Evolutionary conservation across 2,329 filamentous ascomycete species (phyloP).

Genomic region (Talaromyces sp.): DNA sequence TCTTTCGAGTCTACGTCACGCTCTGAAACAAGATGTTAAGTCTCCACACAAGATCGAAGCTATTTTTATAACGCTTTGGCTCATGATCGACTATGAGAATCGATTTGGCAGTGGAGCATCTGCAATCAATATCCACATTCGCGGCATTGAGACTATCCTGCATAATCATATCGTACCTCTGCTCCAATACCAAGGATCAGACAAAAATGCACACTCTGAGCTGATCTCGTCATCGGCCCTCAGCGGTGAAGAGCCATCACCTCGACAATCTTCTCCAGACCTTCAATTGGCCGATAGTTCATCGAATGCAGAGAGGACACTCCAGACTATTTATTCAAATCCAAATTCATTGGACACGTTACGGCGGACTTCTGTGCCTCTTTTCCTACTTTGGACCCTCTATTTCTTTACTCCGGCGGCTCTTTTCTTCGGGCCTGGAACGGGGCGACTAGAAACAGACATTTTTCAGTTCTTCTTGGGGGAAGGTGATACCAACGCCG

Average conservation of each 20-base stretch:
- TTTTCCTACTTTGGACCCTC: conserved; percentile 32
- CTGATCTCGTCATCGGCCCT: neutral
- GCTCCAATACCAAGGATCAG: conserved; percentile 11
- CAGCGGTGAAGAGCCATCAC: neutral
- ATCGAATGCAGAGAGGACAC: neutral
- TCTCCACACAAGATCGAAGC: conserved; percentile 27
- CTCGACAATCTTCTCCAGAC: neutral
- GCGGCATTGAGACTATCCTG: conserved; percentile 26
- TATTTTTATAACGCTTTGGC: conserved; percentile 31
- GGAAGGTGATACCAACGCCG: conserved; percentile 10
- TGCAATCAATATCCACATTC: conserved; percentile 29
- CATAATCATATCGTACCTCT: conserved; percentile 29
- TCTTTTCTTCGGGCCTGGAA: conserved; percentile 22
- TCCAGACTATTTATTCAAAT: neutral
- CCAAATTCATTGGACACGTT: conserved; percentile 12
- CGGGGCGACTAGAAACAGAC: conserved; percentile 18
- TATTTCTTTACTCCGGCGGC: conserved; percentile 31
- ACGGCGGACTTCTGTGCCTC: conserved; percentile 25
- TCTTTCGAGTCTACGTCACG: conserved; percentile 26
- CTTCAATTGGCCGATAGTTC: neutral
- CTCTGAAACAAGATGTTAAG: conserved; percentile 27
- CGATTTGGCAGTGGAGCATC: conserved; percentile 27
- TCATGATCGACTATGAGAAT: conserved; percentile 34
- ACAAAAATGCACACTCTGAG: neutral
- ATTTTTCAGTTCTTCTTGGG: conserved; percentile 28